phyloP scores from a whole-genome alignment of 345 rosid species.

The Laguncularia racemosa region DNA sequence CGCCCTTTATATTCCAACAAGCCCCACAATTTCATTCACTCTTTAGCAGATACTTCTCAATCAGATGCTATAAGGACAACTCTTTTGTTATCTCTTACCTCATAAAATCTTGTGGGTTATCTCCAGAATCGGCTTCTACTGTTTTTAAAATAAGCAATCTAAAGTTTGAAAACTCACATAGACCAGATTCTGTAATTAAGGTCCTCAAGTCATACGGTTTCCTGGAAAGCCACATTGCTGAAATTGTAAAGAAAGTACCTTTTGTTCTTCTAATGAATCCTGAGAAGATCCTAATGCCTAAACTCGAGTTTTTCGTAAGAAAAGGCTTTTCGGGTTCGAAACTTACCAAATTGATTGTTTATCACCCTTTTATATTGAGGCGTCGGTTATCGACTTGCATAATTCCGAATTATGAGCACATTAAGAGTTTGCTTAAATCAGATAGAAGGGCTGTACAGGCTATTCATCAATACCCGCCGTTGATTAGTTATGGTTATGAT shows the following conservation, averaged over 20 bases:
- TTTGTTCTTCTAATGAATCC: constrained; percentile 4
- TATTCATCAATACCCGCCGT: background rate
- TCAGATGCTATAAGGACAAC: background rate
- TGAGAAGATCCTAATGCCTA: constrained; percentile 26
- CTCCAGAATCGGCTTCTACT: constrained; percentile 16
- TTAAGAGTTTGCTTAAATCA: constrained; percentile 9
- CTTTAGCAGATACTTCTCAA: too few relatives aligned
- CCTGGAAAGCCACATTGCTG: constrained; percentile 15
- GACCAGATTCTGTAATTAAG: constrained; percentile 9
- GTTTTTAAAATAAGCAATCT: constrained; percentile 5
- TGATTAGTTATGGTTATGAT: background rate
- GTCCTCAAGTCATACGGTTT: constrained; percentile 20
- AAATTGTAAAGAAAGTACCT: constrained; percentile 7
- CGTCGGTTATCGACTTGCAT: constrained; percentile 21
- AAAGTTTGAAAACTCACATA: constrained; percentile 11
- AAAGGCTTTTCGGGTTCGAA: constrained; percentile 19
- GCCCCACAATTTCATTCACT: too few relatives aligned
- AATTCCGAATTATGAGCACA: constrained; percentile 17
- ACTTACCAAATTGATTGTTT: constrained; percentile 1
- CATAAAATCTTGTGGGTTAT: constrained; percentile 22
- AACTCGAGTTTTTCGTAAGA: constrained; percentile 26
- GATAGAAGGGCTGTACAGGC: constrained; percentile 5
- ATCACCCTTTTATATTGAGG: background rate
- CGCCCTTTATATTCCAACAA: too few relatives aligned
- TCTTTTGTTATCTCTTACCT: constrained; percentile 34